A percentile compares a stretch with the other conserved stretches of the same genome.
phyloP scores from a whole-genome alignment of 306 rosid species.

The Inga laurina region DNA sequence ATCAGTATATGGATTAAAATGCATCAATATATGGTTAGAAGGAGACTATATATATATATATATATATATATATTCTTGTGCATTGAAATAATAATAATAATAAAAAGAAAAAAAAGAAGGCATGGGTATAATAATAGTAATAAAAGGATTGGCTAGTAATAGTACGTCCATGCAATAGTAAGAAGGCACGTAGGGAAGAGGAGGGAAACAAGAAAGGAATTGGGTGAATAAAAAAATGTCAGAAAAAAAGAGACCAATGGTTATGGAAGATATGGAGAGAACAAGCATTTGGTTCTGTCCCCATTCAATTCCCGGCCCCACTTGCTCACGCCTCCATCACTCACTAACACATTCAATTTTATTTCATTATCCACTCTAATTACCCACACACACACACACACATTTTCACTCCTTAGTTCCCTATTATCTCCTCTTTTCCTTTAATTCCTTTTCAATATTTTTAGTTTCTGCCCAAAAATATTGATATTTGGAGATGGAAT shows the following conservation, averaged over 20 bases:
- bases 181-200: constrained; percentile 33
- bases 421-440: too few relatives aligned
- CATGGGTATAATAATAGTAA: background rate
- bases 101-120: background rate
- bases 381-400: background rate
- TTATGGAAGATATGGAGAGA: constrained; percentile 30
- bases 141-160: background rate
- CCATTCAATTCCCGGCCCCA: constrained; percentile 41
- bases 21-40: background rate
- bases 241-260: constrained; percentile 54
- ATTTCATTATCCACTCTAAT: constrained; percentile 8
- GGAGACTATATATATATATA: background rate
- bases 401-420: too few relatives aligned
- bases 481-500: background rate
- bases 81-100: background rate
- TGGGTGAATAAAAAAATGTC: constrained; percentile 47
- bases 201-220: background rate
- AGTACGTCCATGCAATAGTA: constrained; percentile 5
- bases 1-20: background rate
- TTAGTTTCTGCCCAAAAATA: too few relatives aligned
- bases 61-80: background rate
- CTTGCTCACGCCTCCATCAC: constrained; percentile 20
- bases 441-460: too few relatives aligned
- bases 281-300: constrained; percentile 57
- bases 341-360: background rate